These are phyloP conservation scores for Solanum chiquidenum DNA, from an alignment of 257 asterid species.

Conservation along the genomic window DNA sequence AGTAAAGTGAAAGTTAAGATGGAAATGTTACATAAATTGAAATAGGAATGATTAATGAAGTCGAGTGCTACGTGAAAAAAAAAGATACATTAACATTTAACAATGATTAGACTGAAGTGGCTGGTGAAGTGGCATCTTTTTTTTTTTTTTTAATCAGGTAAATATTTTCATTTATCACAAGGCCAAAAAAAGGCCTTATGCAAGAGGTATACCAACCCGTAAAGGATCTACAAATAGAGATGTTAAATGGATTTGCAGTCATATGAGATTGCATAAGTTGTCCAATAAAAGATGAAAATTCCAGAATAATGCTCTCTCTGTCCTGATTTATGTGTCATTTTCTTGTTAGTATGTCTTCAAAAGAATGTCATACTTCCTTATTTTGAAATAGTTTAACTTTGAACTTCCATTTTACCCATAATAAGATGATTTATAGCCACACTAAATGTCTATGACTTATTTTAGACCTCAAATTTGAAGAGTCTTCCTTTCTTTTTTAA, in stretches of 20 bases:
- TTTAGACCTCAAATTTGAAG: not conserved
- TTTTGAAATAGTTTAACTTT: not conserved
- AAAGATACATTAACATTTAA: not conserved
- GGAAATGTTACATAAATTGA: not conserved
- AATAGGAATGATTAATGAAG: not conserved
- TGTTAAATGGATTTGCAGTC: not conserved
- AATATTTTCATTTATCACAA: no score
- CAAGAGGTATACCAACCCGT: not conserved
- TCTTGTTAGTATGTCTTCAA: not conserved
- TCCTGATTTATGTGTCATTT: not conserved
- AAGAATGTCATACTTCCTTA: not conserved
- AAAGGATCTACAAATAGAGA: not conserved
- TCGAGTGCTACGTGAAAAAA: not conserved
- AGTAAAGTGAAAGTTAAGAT: not conserved
- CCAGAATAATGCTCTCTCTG: not conserved
- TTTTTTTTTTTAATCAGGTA: no score
- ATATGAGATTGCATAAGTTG: not conserved
- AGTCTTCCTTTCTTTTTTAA: not conserved
- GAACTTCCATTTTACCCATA: not conserved
- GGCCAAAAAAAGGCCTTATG: no score
- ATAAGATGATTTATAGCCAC: not conserved
- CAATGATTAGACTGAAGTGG: not conserved
- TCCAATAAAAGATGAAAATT: not conserved
- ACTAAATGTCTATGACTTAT: not conserved
- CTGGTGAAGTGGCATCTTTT: not conserved